phyloP scores from a whole-genome alignment of 148 eudicot species.

The Rhododendron ferrugineum region DNA sequence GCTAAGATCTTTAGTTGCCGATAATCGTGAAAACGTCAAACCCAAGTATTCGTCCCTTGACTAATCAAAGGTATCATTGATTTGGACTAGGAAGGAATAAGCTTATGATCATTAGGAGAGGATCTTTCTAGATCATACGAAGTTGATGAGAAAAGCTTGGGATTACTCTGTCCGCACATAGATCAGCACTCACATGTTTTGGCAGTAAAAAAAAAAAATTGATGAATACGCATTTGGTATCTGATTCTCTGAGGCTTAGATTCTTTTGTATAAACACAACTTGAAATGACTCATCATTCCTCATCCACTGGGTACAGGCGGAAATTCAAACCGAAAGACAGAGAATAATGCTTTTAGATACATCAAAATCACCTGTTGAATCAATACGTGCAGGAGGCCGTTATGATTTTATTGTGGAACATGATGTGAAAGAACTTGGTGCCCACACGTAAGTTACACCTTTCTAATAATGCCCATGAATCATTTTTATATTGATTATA shows the following conservation, averaged over 20 bases:
- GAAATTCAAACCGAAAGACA: constrained; percentile 99
- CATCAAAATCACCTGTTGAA: constrained; percentile 94
- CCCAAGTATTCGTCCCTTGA: neutral
- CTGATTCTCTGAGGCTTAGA: neutral
- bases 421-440: constrained; percentile 98
- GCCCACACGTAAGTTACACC: constrained; percentile 79
- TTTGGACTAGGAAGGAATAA: neutral
- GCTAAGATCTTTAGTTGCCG: neutral
- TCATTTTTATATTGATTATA: neutral
- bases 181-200: neutral
- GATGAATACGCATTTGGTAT: neutral
- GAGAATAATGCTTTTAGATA: constrained; percentile 84
- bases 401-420: constrained; percentile 96
- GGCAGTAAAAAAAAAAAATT: neutral
- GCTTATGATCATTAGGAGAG: neutral
- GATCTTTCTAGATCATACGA: neutral
- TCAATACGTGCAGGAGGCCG: constrained; percentile 96
- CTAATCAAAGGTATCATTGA: neutral
- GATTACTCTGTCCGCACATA: neutral
- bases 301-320: constrained; percentile 53
- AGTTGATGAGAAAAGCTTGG: neutral
- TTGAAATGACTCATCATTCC: constrained; percentile 7
- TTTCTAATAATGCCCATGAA: neutral
- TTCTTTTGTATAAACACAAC: neutral
- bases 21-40: neutral